Conservation (phyloP, 73 alveolate genomes). For the Halteria grandinella region DNA sequence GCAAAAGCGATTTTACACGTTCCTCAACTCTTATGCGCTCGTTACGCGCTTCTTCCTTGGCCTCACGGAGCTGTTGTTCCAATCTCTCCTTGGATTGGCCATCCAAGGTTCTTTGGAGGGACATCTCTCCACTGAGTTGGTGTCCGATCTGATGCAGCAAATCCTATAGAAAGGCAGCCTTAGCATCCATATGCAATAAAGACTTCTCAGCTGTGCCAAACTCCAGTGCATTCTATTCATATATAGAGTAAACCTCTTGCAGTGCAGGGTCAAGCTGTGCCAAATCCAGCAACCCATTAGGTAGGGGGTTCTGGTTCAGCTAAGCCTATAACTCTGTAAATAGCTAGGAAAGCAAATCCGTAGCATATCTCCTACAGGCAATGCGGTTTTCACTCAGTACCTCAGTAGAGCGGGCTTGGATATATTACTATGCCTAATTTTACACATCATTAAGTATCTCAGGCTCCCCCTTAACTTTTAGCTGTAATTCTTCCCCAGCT, state of each 20-base stretch:
- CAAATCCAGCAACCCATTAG: constrained; percentile 65
- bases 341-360: constrained; percentile 67
- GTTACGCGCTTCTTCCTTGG: constrained; percentile 5
- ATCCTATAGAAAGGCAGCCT: constrained; percentile 63
- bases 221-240: constrained; percentile 75
- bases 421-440: constrained; percentile 52
- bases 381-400: constrained; percentile 67
- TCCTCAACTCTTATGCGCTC: constrained; percentile 6
- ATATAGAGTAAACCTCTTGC: constrained; percentile 64
- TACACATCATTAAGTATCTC: constrained; percentile 53
- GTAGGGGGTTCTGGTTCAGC: constrained; percentile 18
- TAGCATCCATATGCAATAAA: constrained; percentile 68
- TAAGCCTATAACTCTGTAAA: constrained; percentile 73
- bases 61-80: constrained; percentile 17
- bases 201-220: constrained; percentile 66
- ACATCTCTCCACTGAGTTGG: constrained; percentile 15
- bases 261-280: constrained; percentile 80
- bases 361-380: constrained; percentile 70
- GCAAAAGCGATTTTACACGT: background rate
- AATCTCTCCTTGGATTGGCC: constrained; percentile 27
- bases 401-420: constrained; percentile 58
- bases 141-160: constrained; percentile 58
- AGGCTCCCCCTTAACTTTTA: constrained; percentile 68
- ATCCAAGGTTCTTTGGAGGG: constrained; percentile 27
- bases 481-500: constrained; percentile 60